Base-by-base conservation (phyloP, 257 asterid genomes). In the Forsythia suspensa region DNA sequence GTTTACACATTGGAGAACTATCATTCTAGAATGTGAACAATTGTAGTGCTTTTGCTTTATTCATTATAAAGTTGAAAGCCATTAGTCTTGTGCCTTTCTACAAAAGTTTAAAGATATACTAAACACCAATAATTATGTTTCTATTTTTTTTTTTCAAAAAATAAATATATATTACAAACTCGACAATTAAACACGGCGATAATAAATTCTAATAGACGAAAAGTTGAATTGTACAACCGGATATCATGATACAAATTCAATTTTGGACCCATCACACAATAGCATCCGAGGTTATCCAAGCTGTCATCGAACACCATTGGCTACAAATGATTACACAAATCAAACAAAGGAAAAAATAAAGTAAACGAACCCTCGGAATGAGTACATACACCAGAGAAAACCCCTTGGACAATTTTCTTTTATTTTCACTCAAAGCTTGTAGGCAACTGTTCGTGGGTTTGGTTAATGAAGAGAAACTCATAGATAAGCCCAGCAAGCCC, bases 401-500 rank as follows among this genome's bases (percentile, higher is more conserved):
- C 65, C 24, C 65, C 10, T 55, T 55, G 24, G 20, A 55, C 65
- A 18, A 16, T 0, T 21, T 42, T 24, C 29, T 11, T 43, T 40
- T 34, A 0, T 18, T 12, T 7, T 55, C 16, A 46, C 21, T 39
- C 73, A 15, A 63, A n/a, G 5, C 41, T 82, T 39, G 81, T 1
- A 4, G 90, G 84, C 81, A 87, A 42, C 21, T 80, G 84, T 51
- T 85, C 86, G 20, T 83, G 86, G 77, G 81, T 77, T n/a, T 71
- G 85, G 82, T 10, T 77, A 20, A 86, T 86, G 74, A 84, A 88
- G 71, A 84, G 40, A 37, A 78, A 43, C 6, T 88, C 90, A 63
- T 88, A 88, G 0, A 88, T 72, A n/a, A 85, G 61, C 72, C 88
- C 90, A 16, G 88, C 90, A 71, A 88, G 79, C 59, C 89, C 92